phyloP scores from a whole-genome alignment of 2,329 filamentous ascomycete genomes.

The Huntiella savannae region DNA sequence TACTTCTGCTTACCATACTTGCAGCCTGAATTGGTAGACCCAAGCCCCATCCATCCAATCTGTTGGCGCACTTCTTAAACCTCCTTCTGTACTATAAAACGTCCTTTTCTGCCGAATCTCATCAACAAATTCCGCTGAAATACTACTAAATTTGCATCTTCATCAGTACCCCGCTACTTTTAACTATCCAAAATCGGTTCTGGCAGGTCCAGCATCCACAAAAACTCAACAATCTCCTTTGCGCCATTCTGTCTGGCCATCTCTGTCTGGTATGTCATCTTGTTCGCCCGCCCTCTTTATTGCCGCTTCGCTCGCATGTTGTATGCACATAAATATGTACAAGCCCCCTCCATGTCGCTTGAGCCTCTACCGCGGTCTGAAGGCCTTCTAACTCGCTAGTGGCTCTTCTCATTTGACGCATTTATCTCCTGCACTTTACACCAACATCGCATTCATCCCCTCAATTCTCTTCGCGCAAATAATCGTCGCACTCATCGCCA shows the following conservation, averaged over 20 bases:
- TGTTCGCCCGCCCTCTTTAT: not conserved
- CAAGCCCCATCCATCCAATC: too few relatives aligned
- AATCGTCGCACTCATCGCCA: too few relatives aligned
- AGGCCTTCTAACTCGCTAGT: not conserved
- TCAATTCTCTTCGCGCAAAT: not conserved
- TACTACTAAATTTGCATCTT: not conserved
- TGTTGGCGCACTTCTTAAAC: too few relatives aligned
- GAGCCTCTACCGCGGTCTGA: not conserved
- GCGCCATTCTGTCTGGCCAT: not conserved
- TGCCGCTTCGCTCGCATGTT: constrained; percentile 1
- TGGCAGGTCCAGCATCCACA: not conserved
- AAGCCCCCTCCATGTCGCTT: too few relatives aligned
- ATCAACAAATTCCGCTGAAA: not conserved
- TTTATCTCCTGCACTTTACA: not conserved
- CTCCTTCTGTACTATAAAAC: too few relatives aligned
- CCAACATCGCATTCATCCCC: not conserved
- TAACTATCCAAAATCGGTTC: not conserved
- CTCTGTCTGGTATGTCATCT: constrained; percentile 1
- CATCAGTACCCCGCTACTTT: not conserved
- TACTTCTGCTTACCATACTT: too few relatives aligned
- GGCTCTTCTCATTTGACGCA: not conserved
- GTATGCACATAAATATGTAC: too few relatives aligned
- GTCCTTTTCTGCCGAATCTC: too few relatives aligned
- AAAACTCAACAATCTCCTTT: not conserved
- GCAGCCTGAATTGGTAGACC: too few relatives aligned